phyloP scores from a whole-genome alignment of 1,139 yeast genomes.

The Suhomyces guaymorum region DNA sequence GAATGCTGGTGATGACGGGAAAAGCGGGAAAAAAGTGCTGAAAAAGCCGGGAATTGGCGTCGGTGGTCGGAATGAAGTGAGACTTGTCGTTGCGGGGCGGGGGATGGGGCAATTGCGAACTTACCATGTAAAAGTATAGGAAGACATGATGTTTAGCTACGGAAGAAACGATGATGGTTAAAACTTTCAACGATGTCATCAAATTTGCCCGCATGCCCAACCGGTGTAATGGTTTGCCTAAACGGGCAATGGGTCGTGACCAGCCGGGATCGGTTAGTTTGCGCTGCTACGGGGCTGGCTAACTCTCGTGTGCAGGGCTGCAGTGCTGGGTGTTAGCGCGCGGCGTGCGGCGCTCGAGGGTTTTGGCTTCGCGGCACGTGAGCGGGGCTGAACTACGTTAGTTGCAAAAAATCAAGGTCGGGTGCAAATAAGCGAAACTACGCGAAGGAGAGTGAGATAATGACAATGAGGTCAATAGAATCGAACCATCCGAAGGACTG shows the following conservation, averaged over 20 bases:
- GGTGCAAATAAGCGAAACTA: neutral
- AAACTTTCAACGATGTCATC: conserved; percentile 6
- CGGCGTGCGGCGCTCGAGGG: neutral
- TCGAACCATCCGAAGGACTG: too few species aligned
- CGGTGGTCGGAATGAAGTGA: too few species aligned
- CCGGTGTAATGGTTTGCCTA: conserved; percentile 12
- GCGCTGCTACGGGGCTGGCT: conserved; percentile 11
- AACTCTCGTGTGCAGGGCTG: conserved; percentile 1
- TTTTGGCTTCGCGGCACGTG: neutral
- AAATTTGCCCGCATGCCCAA: conserved; percentile 11
- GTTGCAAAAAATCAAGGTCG: neutral
- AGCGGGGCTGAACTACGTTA: neutral
- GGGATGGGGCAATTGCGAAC: conserved; percentile 9
- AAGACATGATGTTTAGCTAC: conserved; percentile 17
- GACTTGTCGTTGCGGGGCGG: too few species aligned
- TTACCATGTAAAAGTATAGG: conserved; percentile 26
- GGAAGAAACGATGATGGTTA: conserved; percentile 9
- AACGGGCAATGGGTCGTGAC: conserved; percentile 13
- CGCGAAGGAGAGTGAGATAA: too few species aligned
- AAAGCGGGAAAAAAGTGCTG: too few species aligned
- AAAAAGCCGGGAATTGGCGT: too few species aligned
- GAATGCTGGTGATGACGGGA: too few species aligned
- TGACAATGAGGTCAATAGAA: too few species aligned
- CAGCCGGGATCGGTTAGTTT: conserved; percentile 4
- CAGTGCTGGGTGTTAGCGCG: too few species aligned